Conservation (phyloP, 306 rosid species). For the Notholithocarpus densiflorus region DNA sequence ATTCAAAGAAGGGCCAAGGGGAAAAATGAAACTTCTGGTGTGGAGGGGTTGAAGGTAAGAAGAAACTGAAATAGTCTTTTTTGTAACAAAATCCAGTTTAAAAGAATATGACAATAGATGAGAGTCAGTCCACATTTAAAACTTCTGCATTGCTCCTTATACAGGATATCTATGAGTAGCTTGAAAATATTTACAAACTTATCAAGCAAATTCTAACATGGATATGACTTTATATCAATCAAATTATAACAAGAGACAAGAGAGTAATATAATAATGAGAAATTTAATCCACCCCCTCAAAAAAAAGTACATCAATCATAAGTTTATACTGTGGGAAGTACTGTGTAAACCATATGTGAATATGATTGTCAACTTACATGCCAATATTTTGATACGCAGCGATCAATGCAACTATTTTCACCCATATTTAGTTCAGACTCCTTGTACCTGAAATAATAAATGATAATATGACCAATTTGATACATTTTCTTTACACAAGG, state of each 20-base stretch:
- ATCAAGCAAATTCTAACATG: neutral
- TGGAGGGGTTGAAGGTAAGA: neutral
- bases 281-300: neutral
- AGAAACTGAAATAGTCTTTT: neutral
- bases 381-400: slow-evolving; percentile 98
- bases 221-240: too few relatives aligned
- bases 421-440: slow-evolving; percentile 97
- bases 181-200: neutral
- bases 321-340: neutral
- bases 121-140: neutral
- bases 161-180: neutral
- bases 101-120: neutral
- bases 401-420: slow-evolving; percentile 96
- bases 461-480: neutral
- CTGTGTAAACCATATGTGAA: neutral
- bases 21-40: too few relatives aligned
- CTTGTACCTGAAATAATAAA: slow-evolving; percentile 64
- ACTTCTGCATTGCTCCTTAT: neutral
- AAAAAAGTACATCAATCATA: neutral
- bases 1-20: neutral
- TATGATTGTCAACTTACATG: slow-evolving; percentile 52
- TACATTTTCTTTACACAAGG: neutral
- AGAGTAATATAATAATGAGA: neutral
- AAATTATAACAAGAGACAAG: neutral
- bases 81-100: neutral